These are phyloP conservation scores for Phytophthora sansomeana DNA, from an alignment of 352 stramenopile species.

Conservation along the genomic window DNA sequence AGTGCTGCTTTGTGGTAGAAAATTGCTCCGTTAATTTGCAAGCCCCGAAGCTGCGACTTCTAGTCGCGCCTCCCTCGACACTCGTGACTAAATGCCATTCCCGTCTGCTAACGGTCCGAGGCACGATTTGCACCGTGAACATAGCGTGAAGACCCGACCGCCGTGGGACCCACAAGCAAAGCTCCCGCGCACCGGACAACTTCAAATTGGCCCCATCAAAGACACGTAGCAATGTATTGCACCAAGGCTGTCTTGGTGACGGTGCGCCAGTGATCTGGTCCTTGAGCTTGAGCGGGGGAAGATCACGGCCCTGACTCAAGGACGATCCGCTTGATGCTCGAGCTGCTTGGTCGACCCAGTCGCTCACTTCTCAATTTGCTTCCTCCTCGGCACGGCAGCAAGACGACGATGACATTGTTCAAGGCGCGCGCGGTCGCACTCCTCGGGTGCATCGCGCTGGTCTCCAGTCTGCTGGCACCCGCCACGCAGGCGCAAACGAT, in stretches of 20 bases:
- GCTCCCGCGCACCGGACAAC: constrained; percentile 13
- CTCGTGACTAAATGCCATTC: neutral
- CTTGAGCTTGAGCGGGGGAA: constrained; percentile 12
- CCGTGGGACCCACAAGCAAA: constrained; percentile 1
- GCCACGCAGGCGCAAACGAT: constrained; percentile 17
- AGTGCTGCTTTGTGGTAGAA: too few species aligned
- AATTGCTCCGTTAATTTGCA: too few species aligned
- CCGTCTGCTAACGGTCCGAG: constrained; percentile 4
- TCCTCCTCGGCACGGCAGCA: constrained; percentile 14
- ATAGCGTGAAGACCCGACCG: neutral
- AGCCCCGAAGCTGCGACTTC: too few species aligned
- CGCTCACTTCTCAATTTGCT: constrained; percentile 29
- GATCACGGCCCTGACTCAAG: neutral
- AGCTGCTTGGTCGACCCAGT: neutral
- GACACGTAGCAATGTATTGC: constrained; percentile 14
- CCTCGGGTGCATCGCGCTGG: constrained; percentile 15
- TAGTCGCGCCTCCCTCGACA: too few species aligned
- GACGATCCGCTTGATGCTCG: neutral
- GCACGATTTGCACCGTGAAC: constrained; percentile 26
- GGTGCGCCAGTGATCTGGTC: neutral
- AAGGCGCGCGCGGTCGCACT: constrained; percentile 14
- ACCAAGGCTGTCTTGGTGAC: neutral
- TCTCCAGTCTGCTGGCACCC: constrained; percentile 11
- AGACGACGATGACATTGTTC: constrained; percentile 23
- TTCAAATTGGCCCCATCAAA: constrained; percentile 16